Evolutionary conservation across 208 protist species (phyloP).

Genomic region (Crithidia bombi): DNA sequence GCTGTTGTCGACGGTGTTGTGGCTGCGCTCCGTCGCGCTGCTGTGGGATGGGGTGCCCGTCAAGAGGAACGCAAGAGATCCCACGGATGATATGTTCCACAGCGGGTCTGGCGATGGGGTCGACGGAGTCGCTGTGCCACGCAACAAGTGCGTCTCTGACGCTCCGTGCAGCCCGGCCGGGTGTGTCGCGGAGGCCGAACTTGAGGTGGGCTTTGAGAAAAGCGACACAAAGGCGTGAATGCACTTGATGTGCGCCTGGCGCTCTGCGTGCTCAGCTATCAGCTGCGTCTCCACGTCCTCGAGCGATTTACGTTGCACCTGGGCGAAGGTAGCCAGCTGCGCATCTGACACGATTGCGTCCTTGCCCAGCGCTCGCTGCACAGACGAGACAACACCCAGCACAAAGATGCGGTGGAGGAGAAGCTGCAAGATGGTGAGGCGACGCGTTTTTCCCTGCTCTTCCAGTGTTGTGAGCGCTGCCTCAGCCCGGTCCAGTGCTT

Average conservation of each 20-base stretch:
- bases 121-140: background rate
- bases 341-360: constrained; percentile 21
- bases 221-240: constrained; percentile 15
- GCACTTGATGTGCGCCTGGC: constrained; percentile 9
- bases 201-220: background rate
- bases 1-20: background rate
- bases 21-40: constrained; percentile 13
- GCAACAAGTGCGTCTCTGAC: background rate
- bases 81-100: constrained; percentile 24
- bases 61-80: constrained; percentile 17
- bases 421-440: constrained; percentile 26
- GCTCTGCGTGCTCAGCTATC: constrained; percentile 22
- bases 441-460: constrained; percentile 21
- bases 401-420: constrained; percentile 39
- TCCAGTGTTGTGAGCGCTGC: constrained; percentile 3
- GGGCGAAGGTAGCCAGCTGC: constrained; percentile 32
- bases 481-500: constrained; percentile 22
- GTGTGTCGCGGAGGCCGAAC: background rate
- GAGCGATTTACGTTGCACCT: constrained; percentile 34
- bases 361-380: constrained; percentile 28
- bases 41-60: background rate
- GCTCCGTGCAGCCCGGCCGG: background rate
- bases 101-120: constrained; percentile 6
- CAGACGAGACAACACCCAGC: constrained; percentile 19
- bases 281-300: constrained; percentile 35